Evolutionary conservation across 768 basidiomycete species (phyloP).

Genomic region (Pisolithus microcarpus): DNA sequence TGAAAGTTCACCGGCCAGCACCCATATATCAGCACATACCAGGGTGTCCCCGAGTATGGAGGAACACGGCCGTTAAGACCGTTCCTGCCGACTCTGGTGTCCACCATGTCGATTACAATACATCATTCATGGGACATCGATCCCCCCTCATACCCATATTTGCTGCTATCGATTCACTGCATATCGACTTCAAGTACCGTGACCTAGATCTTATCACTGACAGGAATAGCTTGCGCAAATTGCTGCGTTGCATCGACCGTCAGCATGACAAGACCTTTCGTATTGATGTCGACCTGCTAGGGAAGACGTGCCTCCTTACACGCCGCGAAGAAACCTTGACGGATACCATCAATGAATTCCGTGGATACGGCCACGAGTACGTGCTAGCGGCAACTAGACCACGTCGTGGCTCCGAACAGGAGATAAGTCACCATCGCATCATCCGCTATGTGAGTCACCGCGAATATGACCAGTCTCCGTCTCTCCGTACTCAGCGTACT

Average conservation of each 20-base stretch:
- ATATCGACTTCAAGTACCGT: conserved; percentile 18
- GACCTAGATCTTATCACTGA: conserved; percentile 50
- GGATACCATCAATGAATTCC: conserved; percentile 16
- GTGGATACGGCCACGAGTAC: conserved; percentile 54
- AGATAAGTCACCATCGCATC: conserved; percentile 53
- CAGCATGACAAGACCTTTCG: conserved; percentile 41
- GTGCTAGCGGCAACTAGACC: conserved; percentile 47
- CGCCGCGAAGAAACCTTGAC: conserved; percentile 39
- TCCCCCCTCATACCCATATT: conserved; percentile 49
- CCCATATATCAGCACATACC: conserved; percentile 1
- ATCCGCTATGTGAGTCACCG: conserved; percentile 48
- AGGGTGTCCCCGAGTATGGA: conserved; percentile 62
- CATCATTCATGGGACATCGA: conserved; percentile 32
- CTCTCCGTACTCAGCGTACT: background rate
- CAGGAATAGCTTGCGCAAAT: conserved; percentile 58
- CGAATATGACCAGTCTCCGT: background rate
- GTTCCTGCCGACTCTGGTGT: conserved; percentile 45
- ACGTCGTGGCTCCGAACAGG: conserved; percentile 21
- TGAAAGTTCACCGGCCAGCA: background rate
- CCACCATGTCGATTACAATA: conserved; percentile 53
- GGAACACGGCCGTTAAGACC: conserved; percentile 40
- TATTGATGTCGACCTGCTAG: conserved; percentile 61
- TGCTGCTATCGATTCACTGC: conserved; percentile 44
- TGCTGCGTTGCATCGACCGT: conserved; percentile 44
- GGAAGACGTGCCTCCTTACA: conserved; percentile 54